These are phyloP conservation scores for Isabelozyma rhagii DNA, from an alignment of 805 yeast genomes.

Conservation along the genomic window DNA sequence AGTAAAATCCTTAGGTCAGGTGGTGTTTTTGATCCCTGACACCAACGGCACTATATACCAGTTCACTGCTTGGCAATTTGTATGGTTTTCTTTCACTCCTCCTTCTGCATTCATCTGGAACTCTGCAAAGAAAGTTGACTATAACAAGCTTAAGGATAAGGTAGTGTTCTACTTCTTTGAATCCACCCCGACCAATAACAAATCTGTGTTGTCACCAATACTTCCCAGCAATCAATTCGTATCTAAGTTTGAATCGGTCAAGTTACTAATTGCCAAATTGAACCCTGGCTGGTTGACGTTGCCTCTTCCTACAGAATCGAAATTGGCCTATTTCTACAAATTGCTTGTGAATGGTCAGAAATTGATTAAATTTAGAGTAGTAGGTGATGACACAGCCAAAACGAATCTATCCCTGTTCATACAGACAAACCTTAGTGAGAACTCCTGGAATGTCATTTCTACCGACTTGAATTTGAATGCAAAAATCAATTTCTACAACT, in stretches of 20 bases:
- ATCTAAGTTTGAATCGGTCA: constrained; percentile 10
- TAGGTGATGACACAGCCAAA: neutral
- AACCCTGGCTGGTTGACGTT: constrained; percentile 35
- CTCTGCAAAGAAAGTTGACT: constrained; percentile 9
- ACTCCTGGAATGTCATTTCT: constrained; percentile 28
- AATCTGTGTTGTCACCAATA: constrained; percentile 62
- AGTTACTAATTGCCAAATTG: constrained; percentile 35
- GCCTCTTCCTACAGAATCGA: constrained; percentile 29
- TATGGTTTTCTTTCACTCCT: constrained; percentile 18
- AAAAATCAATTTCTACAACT: constrained; percentile 26
- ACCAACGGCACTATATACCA: constrained; percentile 25
- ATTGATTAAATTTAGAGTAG: neutral
- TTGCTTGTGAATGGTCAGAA: neutral
- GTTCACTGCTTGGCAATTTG: constrained; percentile 23
- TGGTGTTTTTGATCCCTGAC: constrained; percentile 40
- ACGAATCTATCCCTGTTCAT: constrained; percentile 5
- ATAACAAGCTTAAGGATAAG: constrained; percentile 31
- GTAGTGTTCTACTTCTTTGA: constrained; percentile 61
- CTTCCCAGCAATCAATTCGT: neutral
- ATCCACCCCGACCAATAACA: constrained; percentile 85
- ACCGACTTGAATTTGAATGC: constrained; percentile 23
- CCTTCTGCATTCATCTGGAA: constrained; percentile 7
- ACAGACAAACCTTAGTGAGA: constrained; percentile 14
- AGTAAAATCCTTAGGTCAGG: constrained; percentile 13
- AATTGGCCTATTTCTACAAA: constrained; percentile 11